Evolutionary conservation across 2,329 filamentous ascomycete genomes (phyloP).

Genomic region (Helotiales sp.): DNA sequence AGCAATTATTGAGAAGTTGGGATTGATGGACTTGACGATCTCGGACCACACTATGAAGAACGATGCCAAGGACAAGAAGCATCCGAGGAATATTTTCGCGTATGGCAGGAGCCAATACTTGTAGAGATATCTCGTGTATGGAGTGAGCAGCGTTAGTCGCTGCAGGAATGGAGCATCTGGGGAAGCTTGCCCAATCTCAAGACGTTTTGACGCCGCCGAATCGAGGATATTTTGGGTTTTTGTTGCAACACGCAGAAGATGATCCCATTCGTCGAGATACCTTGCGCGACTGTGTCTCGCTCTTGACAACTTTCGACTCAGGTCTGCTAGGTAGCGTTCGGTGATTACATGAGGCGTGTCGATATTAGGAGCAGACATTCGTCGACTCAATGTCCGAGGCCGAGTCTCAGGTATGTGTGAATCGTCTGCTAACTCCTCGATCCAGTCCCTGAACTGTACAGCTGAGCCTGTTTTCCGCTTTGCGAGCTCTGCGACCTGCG

Average conservation of each 20-base stretch:
- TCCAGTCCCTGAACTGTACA: slow-evolving; percentile 83
- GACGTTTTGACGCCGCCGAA: slow-evolving; percentile 74
- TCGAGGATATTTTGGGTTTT: slow-evolving; percentile 82
- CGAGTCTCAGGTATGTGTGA: slow-evolving; percentile 66
- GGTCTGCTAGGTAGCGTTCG: slow-evolving; percentile 86
- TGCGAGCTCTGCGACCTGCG: slow-evolving; percentile 75
- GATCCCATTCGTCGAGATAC: slow-evolving; percentile 84
- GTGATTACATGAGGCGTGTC: slow-evolving; percentile 81
- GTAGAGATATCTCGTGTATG: slow-evolving; percentile 77
- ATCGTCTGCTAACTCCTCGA: slow-evolving; percentile 86
- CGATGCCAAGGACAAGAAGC: slow-evolving; percentile 72
- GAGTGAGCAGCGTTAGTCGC: slow-evolving; percentile 65
- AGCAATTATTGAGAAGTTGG: slow-evolving; percentile 70
- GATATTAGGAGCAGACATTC: slow-evolving; percentile 44
- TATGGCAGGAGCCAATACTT: slow-evolving; percentile 74
- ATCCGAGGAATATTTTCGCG: slow-evolving; percentile 63
- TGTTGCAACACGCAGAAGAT: slow-evolving; percentile 70
- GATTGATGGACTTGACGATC: slow-evolving; percentile 78
- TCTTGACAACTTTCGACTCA: slow-evolving; percentile 79
- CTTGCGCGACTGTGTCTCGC: slow-evolving; percentile 81
- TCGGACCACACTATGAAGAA: slow-evolving; percentile 91
- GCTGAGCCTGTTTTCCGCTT: slow-evolving; percentile 79
- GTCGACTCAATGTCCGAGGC: slow-evolving; percentile 43
- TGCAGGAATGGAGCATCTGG: slow-evolving; percentile 55
- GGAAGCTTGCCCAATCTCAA: slow-evolving; percentile 68